Percentiles rank a stretch among this genome's conserved stretches.
phyloP scores from a whole-genome alignment of 306 rosid genomes.

The Mimosa pudica region DNA sequence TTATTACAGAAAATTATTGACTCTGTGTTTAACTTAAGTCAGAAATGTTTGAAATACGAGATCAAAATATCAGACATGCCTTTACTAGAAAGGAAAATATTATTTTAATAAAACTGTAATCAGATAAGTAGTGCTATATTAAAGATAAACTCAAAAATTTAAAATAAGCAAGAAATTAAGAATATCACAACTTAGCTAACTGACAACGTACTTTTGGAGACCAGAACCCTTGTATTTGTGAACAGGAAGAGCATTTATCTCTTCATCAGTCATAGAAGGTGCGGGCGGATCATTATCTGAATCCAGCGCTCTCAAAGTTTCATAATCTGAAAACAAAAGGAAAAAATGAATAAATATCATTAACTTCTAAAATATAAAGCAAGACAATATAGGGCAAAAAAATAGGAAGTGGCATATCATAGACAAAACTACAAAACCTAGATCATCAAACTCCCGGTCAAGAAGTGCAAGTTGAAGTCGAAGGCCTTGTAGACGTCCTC shows the following conservation, averaged over 20 bases:
- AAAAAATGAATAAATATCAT: not conserved
- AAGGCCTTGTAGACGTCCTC: conserved; percentile 94
- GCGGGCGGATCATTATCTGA: conserved; percentile 67
- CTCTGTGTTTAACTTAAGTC: not conserved
- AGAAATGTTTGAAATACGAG: not conserved
- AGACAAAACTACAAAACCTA: conserved; percentile 50
- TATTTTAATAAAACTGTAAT: not conserved
- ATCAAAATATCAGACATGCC: not conserved
- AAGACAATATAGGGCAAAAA: not conserved
- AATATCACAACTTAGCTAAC: conserved; percentile 7
- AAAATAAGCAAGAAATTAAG: not conserved
- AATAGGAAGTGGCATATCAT: not conserved
- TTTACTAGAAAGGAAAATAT: not conserved
- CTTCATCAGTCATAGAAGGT: conserved; percentile 76
- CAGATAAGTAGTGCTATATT: not conserved
- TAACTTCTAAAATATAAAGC: not conserved
- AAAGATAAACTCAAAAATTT: not conserved
- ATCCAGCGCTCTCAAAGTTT: conserved; percentile 78
- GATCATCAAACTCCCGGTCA: conserved; percentile 95
- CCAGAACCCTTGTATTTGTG: conserved; percentile 66
- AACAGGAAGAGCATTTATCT: conserved; percentile 82
- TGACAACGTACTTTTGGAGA: conserved; percentile 55
- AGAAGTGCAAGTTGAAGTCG: conserved; percentile 98
- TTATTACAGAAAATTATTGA: not conserved
- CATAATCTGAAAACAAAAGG: conserved; percentile 57